Base-by-base conservation (phyloP, 2,329 filamentous ascomycete species). In the Paraconiothyrium sp. region DNA sequence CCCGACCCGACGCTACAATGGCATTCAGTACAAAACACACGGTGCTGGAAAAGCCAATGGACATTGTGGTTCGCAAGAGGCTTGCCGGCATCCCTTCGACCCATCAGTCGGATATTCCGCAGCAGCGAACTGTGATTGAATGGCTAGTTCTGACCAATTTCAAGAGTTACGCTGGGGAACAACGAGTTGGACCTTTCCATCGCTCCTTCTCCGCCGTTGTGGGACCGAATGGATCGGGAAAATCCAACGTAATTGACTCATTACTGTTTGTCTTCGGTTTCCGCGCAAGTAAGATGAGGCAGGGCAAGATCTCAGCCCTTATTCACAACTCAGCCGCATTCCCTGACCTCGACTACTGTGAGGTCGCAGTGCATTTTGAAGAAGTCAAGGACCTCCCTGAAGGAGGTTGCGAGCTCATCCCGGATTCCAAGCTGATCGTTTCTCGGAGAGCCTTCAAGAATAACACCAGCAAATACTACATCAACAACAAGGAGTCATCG, bases 231-330 rank as follows among this genome's bases (percentile, higher is more conserved):
- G 95, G 95, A 63, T 99, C 95, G 10, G 95, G 95, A 61, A 99
- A 99, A 78, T 98, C 95, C 24, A 99, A 99, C 72, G 96, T 99
- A 65, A 99, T 99, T 75, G 95, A 99, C 80, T 97, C 95, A 2
- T 83, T 99, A 32, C 87, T 99, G 0, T 99, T 99, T 74, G 95
- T 99, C n/a, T 99, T 99, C 76, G 95, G 96, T 57, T 99, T 99
- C 83, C 90, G 95, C 62, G 95, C 95, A 46, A 98, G 94, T 84
- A 99, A 99, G 82, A 99, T 99, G 95, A 88, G 95, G 73, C 95
- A 99, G 79, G 95, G 95, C 74, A 99, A 99, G 82, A 93, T 99
- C 51, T 99, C 95, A 0, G 95, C 95, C 4, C 83, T 99, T 52
- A 99, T 99, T 68, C 95, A 99, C 82, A 99, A 98, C 78, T 98